A percentile compares a stretch with the other conserved stretches of the same genome.
phyloP scores from a whole-genome alignment of 139 green algal species.

The Deuterostichococcus epilithicus region DNA sequence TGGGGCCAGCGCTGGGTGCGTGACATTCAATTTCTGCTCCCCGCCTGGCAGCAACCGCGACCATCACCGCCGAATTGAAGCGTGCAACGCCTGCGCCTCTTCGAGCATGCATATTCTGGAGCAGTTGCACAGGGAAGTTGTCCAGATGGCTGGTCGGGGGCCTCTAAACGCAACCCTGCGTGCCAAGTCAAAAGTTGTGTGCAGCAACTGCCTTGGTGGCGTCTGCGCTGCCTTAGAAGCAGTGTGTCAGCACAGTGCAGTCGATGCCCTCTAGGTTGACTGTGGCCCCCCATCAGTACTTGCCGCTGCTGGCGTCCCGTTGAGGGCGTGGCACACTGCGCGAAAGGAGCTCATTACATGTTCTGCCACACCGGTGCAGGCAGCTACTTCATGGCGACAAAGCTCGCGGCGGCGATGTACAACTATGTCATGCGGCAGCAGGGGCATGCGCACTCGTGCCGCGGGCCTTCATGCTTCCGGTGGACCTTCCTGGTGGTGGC shows the following conservation, averaged over 20 bases:
- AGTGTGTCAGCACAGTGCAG: too few species aligned
- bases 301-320: background rate
- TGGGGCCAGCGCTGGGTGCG: constrained; percentile 28
- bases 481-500: constrained; percentile 30
- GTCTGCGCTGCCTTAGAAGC: too few species aligned
- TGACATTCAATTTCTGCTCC: background rate
- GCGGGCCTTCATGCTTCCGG: constrained; percentile 36
- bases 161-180: background rate
- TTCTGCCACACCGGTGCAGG: constrained; percentile 2
- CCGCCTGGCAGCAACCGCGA: background rate
- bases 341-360: background rate
- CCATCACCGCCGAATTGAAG: background rate
- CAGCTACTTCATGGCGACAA: constrained; percentile 14
- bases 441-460: constrained; percentile 13
- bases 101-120: background rate
- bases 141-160: background rate
- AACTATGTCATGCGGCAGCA: constrained; percentile 3
- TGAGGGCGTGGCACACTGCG: background rate
- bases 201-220: background rate
- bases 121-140: background rate
- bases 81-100: background rate
- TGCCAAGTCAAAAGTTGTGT: background rate
- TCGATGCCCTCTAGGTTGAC: too few species aligned
- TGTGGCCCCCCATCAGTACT: background rate
- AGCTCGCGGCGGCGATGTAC: constrained; percentile 21